Evolutionary conservation across 2,329 filamentous ascomycete species (phyloP).

Genomic region (Mycocentrospora acerina): DNA sequence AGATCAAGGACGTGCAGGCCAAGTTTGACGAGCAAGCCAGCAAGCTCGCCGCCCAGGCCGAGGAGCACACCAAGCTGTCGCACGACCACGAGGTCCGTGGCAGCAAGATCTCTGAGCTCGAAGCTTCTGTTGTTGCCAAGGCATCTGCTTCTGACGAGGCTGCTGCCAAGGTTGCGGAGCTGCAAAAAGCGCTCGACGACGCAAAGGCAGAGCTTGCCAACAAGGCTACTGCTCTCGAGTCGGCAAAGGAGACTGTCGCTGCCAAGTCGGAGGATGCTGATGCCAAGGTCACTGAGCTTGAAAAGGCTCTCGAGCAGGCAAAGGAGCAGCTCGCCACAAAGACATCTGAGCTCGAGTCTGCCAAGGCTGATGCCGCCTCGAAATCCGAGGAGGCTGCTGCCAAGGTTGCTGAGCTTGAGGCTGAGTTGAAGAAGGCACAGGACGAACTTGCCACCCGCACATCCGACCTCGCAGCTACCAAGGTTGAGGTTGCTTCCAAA

Average conservation of each 20-base stretch:
- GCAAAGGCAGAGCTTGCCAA: slow-evolving; percentile 7
- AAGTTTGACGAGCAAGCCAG: slow-evolving; percentile 17
- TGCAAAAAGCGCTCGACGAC: slow-evolving; percentile 8
- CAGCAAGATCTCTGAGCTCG: slow-evolving; percentile 18
- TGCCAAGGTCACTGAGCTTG: slow-evolving; percentile 19
- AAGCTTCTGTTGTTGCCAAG: slow-evolving; percentile 14
- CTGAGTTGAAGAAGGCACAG: slow-evolving; percentile 12
- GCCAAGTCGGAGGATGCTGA: slow-evolving; percentile 14
- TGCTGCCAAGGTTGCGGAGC: slow-evolving; percentile 7
- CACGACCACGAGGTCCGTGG: slow-evolving; percentile 21
- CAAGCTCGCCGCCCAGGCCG: slow-evolving; percentile 16
- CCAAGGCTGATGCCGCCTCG: slow-evolving; percentile 12
- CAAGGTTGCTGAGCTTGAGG: slow-evolving; percentile 20
- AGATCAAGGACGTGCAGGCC: slow-evolving; percentile 20
- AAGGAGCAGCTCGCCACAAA: slow-evolving; percentile 25
- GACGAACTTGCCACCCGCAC: slow-evolving; percentile 28
- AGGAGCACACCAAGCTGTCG: slow-evolving; percentile 22
- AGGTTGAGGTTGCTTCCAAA: slow-evolving; percentile 12
- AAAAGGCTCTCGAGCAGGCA: slow-evolving; percentile 13
- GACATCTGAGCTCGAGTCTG: slow-evolving; percentile 29
- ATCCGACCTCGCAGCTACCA: slow-evolving; percentile 27
- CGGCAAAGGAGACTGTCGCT: slow-evolving; percentile 7
- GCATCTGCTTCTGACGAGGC: slow-evolving; percentile 7
- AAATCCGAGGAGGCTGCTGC: slow-evolving; percentile 20
- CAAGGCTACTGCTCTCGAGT: slow-evolving; percentile 18